Conservation (phyloP, 2,329 filamentous ascomycete genomes). For the Davidsoniella eucalypti region DNA sequence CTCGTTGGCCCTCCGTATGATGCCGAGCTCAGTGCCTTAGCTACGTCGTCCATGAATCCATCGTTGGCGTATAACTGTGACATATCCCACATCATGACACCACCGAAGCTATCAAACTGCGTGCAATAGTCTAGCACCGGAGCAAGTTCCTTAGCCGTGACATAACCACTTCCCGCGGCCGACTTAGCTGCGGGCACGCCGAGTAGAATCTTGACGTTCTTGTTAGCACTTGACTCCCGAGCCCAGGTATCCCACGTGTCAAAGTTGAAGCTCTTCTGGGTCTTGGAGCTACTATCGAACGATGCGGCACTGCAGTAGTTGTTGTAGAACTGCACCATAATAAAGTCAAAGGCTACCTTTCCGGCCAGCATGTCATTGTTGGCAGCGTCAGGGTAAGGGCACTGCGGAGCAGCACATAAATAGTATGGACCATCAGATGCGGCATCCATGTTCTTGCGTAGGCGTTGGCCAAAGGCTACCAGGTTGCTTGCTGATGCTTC, state of each 20-base stretch:
- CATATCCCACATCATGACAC: conserved; percentile 31
- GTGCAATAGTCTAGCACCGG: conserved; percentile 24
- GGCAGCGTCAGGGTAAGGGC: conserved; percentile 21
- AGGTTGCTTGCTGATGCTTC: conserved; percentile 16
- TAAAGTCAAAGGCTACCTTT: conserved; percentile 24
- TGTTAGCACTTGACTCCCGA: conserved; percentile 36
- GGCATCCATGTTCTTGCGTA: conserved; percentile 31
- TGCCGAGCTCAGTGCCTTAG: conserved; percentile 19
- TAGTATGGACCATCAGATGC: conserved; percentile 21
- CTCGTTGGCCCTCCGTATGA: neutral
- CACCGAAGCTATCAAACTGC: conserved; percentile 24
- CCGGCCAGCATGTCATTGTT: conserved; percentile 25
- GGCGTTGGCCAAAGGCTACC: conserved; percentile 23
- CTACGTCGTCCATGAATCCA: conserved; percentile 35
- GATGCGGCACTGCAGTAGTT: conserved; percentile 40
- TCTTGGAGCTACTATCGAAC: conserved; percentile 23
- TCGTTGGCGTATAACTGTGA: conserved; percentile 30
- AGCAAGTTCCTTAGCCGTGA: conserved; percentile 20
- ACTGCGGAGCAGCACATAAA: conserved; percentile 30
- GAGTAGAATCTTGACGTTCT: conserved; percentile 28
- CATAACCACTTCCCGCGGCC: conserved; percentile 25
- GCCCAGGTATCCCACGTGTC: conserved; percentile 44
- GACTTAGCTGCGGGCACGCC: conserved; percentile 24
- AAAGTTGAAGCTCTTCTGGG: conserved; percentile 26
- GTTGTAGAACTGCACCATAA: conserved; percentile 36